phyloP scores from a whole-genome alignment of 768 basidiomycete genomes.

The Collybiopsis luxurians region DNA sequence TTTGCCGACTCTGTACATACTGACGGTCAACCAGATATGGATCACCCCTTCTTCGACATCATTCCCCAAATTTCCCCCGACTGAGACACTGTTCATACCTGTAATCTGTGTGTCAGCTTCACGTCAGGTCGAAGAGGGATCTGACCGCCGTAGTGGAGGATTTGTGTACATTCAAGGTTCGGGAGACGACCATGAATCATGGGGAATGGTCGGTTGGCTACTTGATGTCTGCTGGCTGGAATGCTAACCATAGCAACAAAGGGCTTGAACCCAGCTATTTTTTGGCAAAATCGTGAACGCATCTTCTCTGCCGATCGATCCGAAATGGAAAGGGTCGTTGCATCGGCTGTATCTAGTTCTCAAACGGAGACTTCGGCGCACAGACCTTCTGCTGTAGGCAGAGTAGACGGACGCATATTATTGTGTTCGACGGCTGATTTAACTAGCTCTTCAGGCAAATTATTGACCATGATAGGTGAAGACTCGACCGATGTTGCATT shows the following conservation, averaged over 20 bases:
- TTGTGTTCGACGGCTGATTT: conserved; percentile 33
- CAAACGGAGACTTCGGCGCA: neutral
- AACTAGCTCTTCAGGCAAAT: conserved; percentile 3
- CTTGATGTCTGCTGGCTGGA: neutral
- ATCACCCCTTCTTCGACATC: conserved; percentile 68
- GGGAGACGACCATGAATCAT: conserved; percentile 92
- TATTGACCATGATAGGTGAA: neutral
- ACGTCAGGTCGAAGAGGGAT: conserved; percentile 55
- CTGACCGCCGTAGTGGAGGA: conserved; percentile 61
- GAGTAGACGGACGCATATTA: conserved; percentile 38
- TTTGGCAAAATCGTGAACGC: conserved; percentile 56
- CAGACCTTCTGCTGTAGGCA: conserved; percentile 25
- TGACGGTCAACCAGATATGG: conserved; percentile 47
- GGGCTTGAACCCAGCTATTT: conserved; percentile 74
- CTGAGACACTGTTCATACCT: conserved; percentile 48
- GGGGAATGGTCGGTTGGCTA: conserved; percentile 59
- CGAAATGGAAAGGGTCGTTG: conserved; percentile 48
- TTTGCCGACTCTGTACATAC: neutral
- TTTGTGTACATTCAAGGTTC: conserved; percentile 92
- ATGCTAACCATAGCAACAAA: conserved; percentile 27
- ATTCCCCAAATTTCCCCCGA: conserved; percentile 37
- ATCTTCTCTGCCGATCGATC: conserved; percentile 49
- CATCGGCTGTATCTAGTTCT: neutral
- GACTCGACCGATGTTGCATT: conserved; percentile 17
- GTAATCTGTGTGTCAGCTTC: conserved; percentile 88